Base-by-base conservation (phyloP, 805 yeast species). In the Candida pseudofarinosa region DNA sequence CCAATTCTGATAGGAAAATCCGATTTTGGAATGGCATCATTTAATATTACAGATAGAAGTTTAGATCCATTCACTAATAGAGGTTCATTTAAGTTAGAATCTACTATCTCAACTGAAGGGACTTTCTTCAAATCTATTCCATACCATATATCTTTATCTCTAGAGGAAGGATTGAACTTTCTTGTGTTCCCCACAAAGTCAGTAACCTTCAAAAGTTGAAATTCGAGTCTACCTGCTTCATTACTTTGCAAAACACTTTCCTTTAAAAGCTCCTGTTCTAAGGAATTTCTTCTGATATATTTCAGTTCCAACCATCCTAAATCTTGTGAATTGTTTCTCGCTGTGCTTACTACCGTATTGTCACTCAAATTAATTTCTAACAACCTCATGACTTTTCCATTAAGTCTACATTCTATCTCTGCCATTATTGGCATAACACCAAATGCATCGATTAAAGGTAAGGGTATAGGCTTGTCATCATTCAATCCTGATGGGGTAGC, bases 341-440 rank as follows among this genome's bases (percentile, higher is more conserved):
- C 39, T 18, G 52, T 54, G 14, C 14, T 18, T n/a, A 7, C 34
- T 14, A 37, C n/a, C 13, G 14, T 18, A 14, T 13, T 12, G 26
- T 37, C 39, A 10, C 52, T 46, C 4, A 65, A 42, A 1, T 62
- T 54, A 4, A 55, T 42, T 35, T 63, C 56, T 45, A 66, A 56
- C 1, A 51, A 45, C 20, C 51, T 51, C 28, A 55, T 35, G 2
- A 36, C 37, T 17, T 50, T 49, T 3, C 67, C 72, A 42, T 63
- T 56, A 14, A 63, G 40, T 16, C 45, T 55, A 2, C 63, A 45
- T 4, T 53, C 54, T 8, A 69, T 49, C 38, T 58, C 56, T 7
- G 62, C 53, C 10, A 47, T 52, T 10, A 64, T 43, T 0, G 99
- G 98, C 1, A 91, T 83, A 1, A 88, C 85, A 41, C 98, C 97